Conservation (phyloP, 768 basidiomycete genomes). For the Termitomyces bulborhizus region DNA sequence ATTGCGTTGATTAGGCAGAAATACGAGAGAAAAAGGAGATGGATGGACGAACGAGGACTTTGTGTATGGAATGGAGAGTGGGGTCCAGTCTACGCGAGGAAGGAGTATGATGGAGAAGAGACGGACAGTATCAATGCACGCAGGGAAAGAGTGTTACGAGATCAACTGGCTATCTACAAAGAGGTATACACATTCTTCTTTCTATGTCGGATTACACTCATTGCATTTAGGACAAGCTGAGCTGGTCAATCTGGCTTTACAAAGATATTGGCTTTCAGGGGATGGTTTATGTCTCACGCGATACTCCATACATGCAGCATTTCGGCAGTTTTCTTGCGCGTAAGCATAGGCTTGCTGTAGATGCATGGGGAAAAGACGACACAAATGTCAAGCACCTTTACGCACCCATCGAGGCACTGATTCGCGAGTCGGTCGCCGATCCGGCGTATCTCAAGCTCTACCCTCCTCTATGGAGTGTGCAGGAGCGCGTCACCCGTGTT, state of each 20-base stretch:
- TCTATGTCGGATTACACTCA: constrained; percentile 62
- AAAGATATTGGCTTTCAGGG: constrained; percentile 86
- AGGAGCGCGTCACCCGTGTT: constrained; percentile 48
- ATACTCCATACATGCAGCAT: constrained; percentile 66
- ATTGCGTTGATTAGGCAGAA: constrained; percentile 40
- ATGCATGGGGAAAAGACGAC: constrained; percentile 77
- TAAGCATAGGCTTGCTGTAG: constrained; percentile 71
- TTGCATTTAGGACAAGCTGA: constrained; percentile 54
- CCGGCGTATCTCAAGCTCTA: constrained; percentile 46
- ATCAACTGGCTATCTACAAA: constrained; percentile 70
- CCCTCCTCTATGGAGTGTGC: constrained; percentile 56
- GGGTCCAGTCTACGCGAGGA: constrained; percentile 77
- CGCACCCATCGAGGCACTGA: constrained; percentile 55
- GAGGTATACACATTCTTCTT: constrained; percentile 56
- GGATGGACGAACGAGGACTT: constrained; percentile 63
- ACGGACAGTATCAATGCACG: constrained; percentile 61
- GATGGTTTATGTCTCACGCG: constrained; percentile 64
- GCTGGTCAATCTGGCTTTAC: constrained; percentile 87
- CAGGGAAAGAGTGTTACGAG: constrained; percentile 60
- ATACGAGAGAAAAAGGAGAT: constrained; percentile 69
- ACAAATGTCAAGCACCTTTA: constrained; percentile 50
- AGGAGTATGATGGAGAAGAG: constrained; percentile 47
- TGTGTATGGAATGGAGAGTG: constrained; percentile 82
- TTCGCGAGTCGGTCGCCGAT: constrained; percentile 38
- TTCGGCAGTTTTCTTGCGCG: constrained; percentile 65